Evolutionary conservation across 2,329 filamentous ascomycete species (phyloP).

Genomic region (Didymella sp.): DNA sequence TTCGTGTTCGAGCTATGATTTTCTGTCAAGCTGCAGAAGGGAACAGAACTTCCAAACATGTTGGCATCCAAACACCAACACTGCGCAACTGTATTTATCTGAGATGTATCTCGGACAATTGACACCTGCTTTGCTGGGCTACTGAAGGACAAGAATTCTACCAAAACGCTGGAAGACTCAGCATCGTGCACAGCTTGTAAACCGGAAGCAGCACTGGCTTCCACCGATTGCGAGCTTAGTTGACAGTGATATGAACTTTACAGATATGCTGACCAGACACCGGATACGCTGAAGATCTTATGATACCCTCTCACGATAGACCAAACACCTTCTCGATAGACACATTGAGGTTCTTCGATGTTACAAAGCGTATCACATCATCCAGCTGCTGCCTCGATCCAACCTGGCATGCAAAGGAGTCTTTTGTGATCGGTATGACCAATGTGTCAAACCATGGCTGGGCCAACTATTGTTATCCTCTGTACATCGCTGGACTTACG

Average conservation of each 20-base stretch:
- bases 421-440: neutral
- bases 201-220: neutral
- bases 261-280: constrained; percentile 44
- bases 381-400: constrained; percentile 58
- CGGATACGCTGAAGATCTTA: constrained; percentile 45
- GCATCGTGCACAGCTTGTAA: no score
- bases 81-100: no score
- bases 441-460: neutral
- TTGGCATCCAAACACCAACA: no score
- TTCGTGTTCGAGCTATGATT: neutral
- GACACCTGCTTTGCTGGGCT: no score
- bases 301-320: constrained; percentile 41
- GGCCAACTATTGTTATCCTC: neutral
- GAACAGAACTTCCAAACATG: neutral
- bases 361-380: constrained; percentile 37
- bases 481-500: neutral
- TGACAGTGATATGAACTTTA: constrained; percentile 24
- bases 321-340: constrained; percentile 44
- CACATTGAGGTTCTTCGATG: constrained; percentile 34
- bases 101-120: no score
- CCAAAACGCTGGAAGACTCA: no score
- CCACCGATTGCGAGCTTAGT: neutral
- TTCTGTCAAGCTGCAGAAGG: neutral
- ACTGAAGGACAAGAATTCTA: no score
- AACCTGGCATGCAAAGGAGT: neutral